These are phyloP conservation scores for Xylaria bambusicola DNA, from an alignment of 495 filamentous ascomycete species.

Conservation along the genomic window DNA sequence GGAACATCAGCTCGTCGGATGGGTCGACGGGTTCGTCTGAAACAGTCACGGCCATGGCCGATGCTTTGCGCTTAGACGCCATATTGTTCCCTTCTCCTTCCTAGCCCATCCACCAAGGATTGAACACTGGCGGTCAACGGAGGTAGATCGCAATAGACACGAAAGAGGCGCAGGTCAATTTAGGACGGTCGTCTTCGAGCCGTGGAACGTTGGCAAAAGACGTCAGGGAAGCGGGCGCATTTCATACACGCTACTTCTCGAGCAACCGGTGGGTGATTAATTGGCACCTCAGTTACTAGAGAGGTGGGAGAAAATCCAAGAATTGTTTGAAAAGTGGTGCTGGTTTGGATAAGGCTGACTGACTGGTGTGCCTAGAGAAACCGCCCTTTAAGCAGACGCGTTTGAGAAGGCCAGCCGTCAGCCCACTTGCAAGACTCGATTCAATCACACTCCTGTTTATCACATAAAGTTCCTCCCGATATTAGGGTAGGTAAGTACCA, in stretches of 20 bases:
- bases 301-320: no score
- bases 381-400: background rate
- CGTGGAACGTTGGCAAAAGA: background rate
- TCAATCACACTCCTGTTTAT: no score
- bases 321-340: no score
- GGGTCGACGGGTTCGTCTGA: constrained; percentile 74
- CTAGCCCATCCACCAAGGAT: constrained; percentile 12
- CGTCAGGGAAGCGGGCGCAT: background rate
- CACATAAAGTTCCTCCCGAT: no score
- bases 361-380: no score
- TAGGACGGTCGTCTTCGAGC: background rate
- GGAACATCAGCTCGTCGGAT: constrained; percentile 86
- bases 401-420: no score
- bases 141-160: background rate
- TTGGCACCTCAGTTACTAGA: no score
- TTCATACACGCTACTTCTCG: background rate
- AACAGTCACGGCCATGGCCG: constrained; percentile 59
- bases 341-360: background rate
- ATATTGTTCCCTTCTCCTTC: constrained; percentile 40
- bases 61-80: constrained; percentile 75
- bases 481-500: no score
- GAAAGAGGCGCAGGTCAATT: background rate
- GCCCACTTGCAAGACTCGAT: no score
- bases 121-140: background rate
- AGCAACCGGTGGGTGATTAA: background rate